A percentile compares a stretch with the other conserved stretches of the same genome.
phyloP scores from a whole-genome alignment of 2,329 filamentous ascomycete genomes.

The Colletotrichum noveboracense region DNA sequence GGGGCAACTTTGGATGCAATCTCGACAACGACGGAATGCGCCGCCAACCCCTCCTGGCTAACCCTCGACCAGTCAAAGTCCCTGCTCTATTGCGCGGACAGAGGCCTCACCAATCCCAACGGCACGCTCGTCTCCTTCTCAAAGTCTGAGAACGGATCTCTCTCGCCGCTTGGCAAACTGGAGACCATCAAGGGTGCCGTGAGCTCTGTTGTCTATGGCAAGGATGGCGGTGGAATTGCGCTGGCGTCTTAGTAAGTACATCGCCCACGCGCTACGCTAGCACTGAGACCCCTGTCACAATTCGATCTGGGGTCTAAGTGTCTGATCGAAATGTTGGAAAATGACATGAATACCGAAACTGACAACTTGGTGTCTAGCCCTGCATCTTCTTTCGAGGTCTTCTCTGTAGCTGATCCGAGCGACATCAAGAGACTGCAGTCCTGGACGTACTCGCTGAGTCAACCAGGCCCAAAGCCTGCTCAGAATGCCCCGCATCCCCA shows the following conservation, averaged over 20 bases:
- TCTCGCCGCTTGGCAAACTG: constrained; percentile 15
- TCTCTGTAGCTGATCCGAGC: constrained; percentile 15
- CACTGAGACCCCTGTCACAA: background rate
- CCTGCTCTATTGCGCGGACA: constrained; percentile 18
- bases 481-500: constrained; percentile 20
- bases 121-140: constrained; percentile 19
- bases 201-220: constrained; percentile 18
- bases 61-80: constrained; percentile 19
- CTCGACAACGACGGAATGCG: constrained; percentile 16
- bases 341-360: background rate
- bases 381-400: constrained; percentile 10
- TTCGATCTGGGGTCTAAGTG: background rate
- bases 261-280: background rate
- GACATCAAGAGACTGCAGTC: constrained; percentile 18
- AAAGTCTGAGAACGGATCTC: constrained; percentile 6
- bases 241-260: constrained; percentile 24
- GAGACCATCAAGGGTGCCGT: constrained; percentile 22
- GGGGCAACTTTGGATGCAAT: constrained; percentile 2
- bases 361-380: background rate
- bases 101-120: constrained; percentile 6
- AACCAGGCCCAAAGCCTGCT: constrained; percentile 45
- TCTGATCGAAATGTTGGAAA: background rate
- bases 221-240: constrained; percentile 20
- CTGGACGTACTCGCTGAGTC: constrained; percentile 40
- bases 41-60: constrained; percentile 21